A percentile compares a stretch with the other conserved stretches of the same genome.
phyloP scores from a whole-genome alignment of 73 alveolate species.

The Blepharisma stoltei region DNA sequence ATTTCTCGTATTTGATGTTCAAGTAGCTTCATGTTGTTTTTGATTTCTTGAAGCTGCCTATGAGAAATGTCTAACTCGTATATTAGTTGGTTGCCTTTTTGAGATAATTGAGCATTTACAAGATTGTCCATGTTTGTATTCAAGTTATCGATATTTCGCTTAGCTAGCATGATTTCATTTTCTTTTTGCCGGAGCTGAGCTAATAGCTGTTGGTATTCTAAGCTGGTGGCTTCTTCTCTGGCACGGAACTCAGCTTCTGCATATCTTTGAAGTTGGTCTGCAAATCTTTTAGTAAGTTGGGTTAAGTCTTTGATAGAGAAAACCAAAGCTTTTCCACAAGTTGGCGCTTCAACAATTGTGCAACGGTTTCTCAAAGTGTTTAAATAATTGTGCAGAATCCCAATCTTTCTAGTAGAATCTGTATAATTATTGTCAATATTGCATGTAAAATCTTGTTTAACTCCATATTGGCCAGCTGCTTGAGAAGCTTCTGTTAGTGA shows the following conservation, averaged over 20 bases:
- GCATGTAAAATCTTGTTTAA: neutral
- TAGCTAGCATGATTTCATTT: neutral
- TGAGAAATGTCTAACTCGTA: constrained; percentile 84
- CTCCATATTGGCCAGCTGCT: neutral
- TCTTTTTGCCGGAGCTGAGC: constrained; percentile 25
- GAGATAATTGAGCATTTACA: constrained; percentile 53
- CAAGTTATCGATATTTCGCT: neutral
- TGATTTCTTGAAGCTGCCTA: constrained; percentile 75
- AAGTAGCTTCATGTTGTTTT: constrained; percentile 77
- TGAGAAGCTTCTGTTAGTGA: neutral
- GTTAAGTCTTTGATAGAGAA: constrained; percentile 17
- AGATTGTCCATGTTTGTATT: constrained; percentile 45
- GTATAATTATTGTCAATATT: neutral
- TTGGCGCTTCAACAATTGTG: constrained; percentile 21
- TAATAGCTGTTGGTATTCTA: constrained; percentile 35
- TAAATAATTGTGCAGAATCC: neutral
- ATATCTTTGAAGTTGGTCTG: constrained; percentile 15
- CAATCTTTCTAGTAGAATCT: neutral
- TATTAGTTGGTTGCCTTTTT: constrained; percentile 69
- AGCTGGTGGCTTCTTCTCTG: neutral
- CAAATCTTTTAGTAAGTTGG: constrained; percentile 22
- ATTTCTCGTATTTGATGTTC: constrained; percentile 76
- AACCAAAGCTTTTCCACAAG: constrained; percentile 2
- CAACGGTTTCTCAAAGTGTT: constrained; percentile 14
- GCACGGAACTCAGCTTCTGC: constrained; percentile 5